These are phyloP conservation scores for Neonectria sp. DNA, from an alignment of 2,329 filamentous ascomycete species.

Conservation along the genomic window DNA sequence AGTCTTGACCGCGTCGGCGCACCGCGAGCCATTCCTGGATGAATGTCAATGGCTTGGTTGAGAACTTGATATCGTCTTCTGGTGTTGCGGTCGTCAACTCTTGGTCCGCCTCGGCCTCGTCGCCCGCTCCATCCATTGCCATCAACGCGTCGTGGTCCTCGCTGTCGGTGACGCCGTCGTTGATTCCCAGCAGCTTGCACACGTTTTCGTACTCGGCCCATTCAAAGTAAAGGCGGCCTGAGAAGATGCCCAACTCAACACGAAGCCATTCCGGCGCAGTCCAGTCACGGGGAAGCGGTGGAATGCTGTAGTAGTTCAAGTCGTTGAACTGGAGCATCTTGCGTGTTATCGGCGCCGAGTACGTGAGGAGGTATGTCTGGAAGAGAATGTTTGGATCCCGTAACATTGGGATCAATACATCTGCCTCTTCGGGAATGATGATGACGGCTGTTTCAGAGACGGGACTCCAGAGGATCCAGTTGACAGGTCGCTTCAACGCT, in stretches of 20 bases:
- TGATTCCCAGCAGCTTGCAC: constrained; percentile 51
- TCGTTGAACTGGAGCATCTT: constrained; percentile 72
- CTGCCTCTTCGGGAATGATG: constrained; percentile 74
- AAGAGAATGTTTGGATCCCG: constrained; percentile 31
- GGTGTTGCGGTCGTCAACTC: neutral
- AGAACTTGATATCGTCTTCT: constrained; percentile 23
- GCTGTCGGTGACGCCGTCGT: constrained; percentile 9
- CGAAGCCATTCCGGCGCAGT: constrained; percentile 66
- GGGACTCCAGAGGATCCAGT: constrained; percentile 72
- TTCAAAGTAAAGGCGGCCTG: constrained; percentile 73
- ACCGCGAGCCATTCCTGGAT: constrained; percentile 71
- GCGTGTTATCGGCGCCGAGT: constrained; percentile 65
- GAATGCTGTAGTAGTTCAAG: constrained; percentile 68
- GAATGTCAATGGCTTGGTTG: constrained; percentile 58
- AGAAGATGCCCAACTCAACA: constrained; percentile 72
- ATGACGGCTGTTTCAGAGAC: constrained; percentile 65
- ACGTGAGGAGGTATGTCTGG: constrained; percentile 61
- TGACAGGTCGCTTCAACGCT: constrained; percentile 59
- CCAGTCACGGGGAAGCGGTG: constrained; percentile 62
- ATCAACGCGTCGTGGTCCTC: constrained; percentile 5
- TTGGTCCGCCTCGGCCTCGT: neutral
- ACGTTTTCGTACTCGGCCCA: constrained; percentile 61
- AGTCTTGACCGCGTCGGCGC: constrained; percentile 69
- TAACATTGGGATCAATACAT: constrained; percentile 65
- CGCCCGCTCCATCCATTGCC: constrained; percentile 5